Base-by-base conservation (phyloP, 2,329 filamentous ascomycete genomes). In the Cladosporium sp. region DNA sequence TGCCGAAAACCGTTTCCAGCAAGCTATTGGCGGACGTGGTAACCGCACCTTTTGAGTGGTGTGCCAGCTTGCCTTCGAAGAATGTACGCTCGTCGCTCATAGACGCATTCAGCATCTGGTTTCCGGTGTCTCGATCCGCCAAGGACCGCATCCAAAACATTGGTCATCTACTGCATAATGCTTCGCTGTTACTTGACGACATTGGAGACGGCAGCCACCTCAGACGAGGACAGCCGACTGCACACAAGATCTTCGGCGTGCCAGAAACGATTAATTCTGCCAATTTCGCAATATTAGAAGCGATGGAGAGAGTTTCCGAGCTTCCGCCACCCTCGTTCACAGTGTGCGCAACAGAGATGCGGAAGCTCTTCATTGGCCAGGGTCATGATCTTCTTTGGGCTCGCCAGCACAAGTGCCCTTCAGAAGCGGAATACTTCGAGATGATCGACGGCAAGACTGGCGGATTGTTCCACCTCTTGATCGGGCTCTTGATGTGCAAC, bases 81-180 rank as follows among this genome's bases (percentile, higher is more conserved):
- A 33, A 56, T 14, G 28, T 56, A 21, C 53, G 53, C 7, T 33
- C 53, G n/a, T 56, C 53, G 16, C 31, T 56, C 29, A 56, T 56
- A 21, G 53, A 56, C 53, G 53, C 53, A 6, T 35, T 56, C 53
- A 56, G 31, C 53, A 56, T 56, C 53, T 56, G 53, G 53, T 33
- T 35, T 2, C 28, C 28, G 5, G 53, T 33, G 11, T 35, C 53
- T 7, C 53, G 28, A 18, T 21, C 31, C 2, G 18, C 53, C 2
- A 33, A 33, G 7, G 31, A 56, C 6, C 11, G 28, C 18, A 56
- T 56, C 18, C 29, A 56, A 21, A 56, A 16, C 53, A 33, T 56
- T 31, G 53, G 53, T n/a, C 28, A 35, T 26, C n/a, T 33, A 35
- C 31, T 56, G 31, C 53, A 56, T 18, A 56, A 56, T 16, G 53